Evolutionary conservation across 495 filamentous ascomycete genomes (phyloP), one percentile per base, ranked within the genome.

Genomic region (Lophium mytilinum): DNA sequence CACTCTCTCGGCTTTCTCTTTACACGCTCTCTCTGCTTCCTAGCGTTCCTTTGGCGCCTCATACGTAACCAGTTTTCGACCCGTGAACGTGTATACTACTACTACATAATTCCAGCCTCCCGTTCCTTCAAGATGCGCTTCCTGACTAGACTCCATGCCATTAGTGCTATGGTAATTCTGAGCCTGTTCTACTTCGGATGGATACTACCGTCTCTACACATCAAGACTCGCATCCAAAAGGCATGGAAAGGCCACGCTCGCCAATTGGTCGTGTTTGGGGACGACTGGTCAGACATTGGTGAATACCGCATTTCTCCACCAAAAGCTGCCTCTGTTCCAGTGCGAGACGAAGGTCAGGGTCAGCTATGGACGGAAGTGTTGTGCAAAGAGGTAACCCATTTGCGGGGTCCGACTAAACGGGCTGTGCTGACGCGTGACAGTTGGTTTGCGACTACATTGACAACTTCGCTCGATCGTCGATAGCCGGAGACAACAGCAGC

Each of bases 261-360:
- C 41, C 57, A 57, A n/a, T 9, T 64, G 7, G 61, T 64, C 2
- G 61, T 64, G 17, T 64, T 64, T 37, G 61, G 57, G 12, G 61
- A 60, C 43, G 57, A 60, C 40, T 64, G 61, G 61, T 64, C 61
- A 35, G 61, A 64, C 50, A 58, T 37, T 43, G 53, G 61, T 4
- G 37, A 48, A 36, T 60, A 60, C 49, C 57, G 57, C 21, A 50
- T 64, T 4, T 56, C 61, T 57, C 53, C 61, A 53, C 61, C 61
- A 9, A 49, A 50, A 9, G 54, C 57, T 12, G 49, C 57, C 1
- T 50, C 49, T 4, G 50, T 24, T 11, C 53, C 40, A 49, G 30
- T 54, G 37, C 50, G 46, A 50, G 61, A 64, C 34, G 51, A 57
- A 43, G 57, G 52, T 41, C 57, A 42, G 40, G 61, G 61, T 18